Conservation (phyloP, 2,329 filamentous ascomycete genomes). For the Aspergillus floridensis region DNA sequence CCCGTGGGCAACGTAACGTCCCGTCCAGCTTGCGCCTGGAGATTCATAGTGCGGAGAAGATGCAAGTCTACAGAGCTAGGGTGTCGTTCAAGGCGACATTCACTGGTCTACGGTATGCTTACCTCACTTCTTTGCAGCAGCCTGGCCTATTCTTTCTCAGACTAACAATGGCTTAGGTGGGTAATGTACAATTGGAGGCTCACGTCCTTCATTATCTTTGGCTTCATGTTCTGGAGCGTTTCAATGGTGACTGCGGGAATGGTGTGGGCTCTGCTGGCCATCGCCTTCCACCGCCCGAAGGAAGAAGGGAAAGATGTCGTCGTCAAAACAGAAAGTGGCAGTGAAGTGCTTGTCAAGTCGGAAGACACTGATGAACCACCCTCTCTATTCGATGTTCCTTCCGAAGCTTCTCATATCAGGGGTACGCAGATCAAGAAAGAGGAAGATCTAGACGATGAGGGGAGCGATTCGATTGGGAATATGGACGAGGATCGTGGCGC, state of each 20-base stretch:
- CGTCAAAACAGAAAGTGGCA: conserved; percentile 18
- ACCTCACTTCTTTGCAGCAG: background rate
- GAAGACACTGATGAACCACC: conserved; percentile 13
- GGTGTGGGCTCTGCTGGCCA: conserved; percentile 61
- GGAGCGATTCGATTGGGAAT: conserved; percentile 7
- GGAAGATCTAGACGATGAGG: conserved; percentile 10
- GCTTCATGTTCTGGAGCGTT: conserved; percentile 69
- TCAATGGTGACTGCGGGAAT: conserved; percentile 67
- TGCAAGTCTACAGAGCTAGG: conserved; percentile 73
- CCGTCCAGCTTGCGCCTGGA: conserved; percentile 61
- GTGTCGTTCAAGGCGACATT: conserved; percentile 73
- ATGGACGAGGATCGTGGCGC: conserved; percentile 7
- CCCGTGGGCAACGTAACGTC: conserved; percentile 51
- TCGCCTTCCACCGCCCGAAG: conserved; percentile 34
- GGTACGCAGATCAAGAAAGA: conserved; percentile 27
- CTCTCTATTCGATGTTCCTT: conserved; percentile 3
- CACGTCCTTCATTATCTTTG: conserved; percentile 66
- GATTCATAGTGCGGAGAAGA: conserved; percentile 63
- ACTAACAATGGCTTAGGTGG: conserved; percentile 53
- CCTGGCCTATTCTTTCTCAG: background rate
- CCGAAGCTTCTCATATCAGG: conserved; percentile 4
- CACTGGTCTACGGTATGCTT: conserved; percentile 61
- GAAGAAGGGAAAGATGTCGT: conserved; percentile 7
- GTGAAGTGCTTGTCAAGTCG: conserved; percentile 22
- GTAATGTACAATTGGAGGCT: conserved; percentile 83